Base-by-base conservation (phyloP, 2,329 filamentous ascomycete genomes). In the Colletotrichum graminicola region DNA sequence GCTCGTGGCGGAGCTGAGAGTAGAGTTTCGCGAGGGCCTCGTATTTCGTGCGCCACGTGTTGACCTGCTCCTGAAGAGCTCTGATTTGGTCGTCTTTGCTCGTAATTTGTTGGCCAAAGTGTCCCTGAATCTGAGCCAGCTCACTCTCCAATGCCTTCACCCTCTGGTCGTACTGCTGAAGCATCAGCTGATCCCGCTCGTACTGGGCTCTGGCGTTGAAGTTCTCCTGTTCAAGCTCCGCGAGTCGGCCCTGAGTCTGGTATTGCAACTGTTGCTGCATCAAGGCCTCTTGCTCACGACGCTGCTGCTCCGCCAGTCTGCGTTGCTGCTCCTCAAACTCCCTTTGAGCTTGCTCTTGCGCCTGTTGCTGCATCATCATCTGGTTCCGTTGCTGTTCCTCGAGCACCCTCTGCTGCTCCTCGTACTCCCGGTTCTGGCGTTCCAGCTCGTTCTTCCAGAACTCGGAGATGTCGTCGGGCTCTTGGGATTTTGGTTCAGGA, bases 251-350 rank as follows among this genome's bases (percentile, higher is more conserved):
- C 79, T 98, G 95, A 0, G 95, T 98, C 79, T 98, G 95, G 83
- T 95, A 94, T 77, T 95, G 91, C 72, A 93, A 93, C 78, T 99
- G 96, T 75, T 98, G 94, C 32, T 92, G 89, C 78, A 96, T 85
- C 41, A 99, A 87, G 56, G 96, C 94, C 80, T 98, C 95, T 77
- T 98, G 95, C 65, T 97, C 95, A 72, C 95, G 84, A 73, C 93
- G 90, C 80, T 97, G 94, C 80, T 98, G 95, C 79, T 99, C 95
- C 36, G 92, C 91, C 76, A 98, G 88, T 64, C 90, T 85, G 70
- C 95, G 89, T 80, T 98, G 96, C 80, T 98, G 95, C 78, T 98
- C 94, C 78, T 98, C 96, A 76, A 98, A 99, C n/a, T 98, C 94
- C 47, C 90, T 89, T 81, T 98, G 95, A 0, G 95, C 94, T 79